Evolutionary conservation across 345 rosid species (phyloP), one percentile per base, ranked within the genome.

Genomic region (Hibiscus mutabilis): DNA sequence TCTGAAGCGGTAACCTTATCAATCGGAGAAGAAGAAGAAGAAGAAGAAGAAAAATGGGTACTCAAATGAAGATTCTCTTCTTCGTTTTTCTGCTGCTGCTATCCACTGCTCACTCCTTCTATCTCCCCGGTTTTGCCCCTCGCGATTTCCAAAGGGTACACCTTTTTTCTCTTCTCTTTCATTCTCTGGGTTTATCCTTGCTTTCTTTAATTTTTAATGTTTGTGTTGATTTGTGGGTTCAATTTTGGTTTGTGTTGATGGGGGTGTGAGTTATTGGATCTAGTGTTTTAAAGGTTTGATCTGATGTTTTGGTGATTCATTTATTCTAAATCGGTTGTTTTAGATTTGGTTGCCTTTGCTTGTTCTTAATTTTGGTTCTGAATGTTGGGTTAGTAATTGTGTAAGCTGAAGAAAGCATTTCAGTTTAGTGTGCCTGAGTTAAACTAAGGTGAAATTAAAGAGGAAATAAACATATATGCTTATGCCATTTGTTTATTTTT

Each of bases 121-220:
- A 94, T 71, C 97, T 94, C 44, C 98, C 98, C 33, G 98, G 98
- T 16, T 97, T 94, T 8, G 97, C 98, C 76, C 98, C 99, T 72
- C 99, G 97, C 62, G 97, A 95, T 88, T 86, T 95, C 76, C 86
- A 75, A 47, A 81, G 70, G 87, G 98, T 94, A 81, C 63, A 29
- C 35, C 49, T 64, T 73, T 52, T 52, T 52, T 52, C 57, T 44
- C 7, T 46, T 37, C 51, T 24, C 25, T 51, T 6, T 6, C 1
- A 29, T 63, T 53, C 21, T 51, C 4, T 10, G 15, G 16, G 16
- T 35, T n/a, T 12, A 35, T 46, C 10, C 69, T 67, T 65, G 12
- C 40, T 64, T 66, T 57, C 27, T 73, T 68, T 19, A 11, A 31
- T 37, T 29, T 27, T 73, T 73, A 18, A n/a, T n/a, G 14, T 31